Percentiles rank a stretch among this genome's conserved stretches.
phyloP scores from a whole-genome alignment of 2,329 filamentous ascomycete genomes.

The Bipolaris cookei region DNA sequence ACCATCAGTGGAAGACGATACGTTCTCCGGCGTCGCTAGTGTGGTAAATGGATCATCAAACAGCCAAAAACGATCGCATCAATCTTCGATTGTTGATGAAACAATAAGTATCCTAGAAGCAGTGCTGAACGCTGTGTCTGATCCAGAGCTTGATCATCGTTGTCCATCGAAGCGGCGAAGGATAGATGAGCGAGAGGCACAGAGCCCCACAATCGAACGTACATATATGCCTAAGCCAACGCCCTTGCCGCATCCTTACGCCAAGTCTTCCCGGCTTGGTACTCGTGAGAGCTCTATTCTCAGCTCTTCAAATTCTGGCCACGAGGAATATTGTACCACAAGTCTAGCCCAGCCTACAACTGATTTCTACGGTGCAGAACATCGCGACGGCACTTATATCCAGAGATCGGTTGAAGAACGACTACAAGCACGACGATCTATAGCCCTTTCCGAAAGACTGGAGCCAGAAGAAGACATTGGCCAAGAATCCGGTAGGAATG shows the following conservation, averaged over 20 bases:
- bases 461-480: not conserved
- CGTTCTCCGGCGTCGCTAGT: slow-evolving; percentile 7
- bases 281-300: slow-evolving; percentile 1
- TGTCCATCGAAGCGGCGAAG: slow-evolving; percentile 19
- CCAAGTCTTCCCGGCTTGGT: not conserved
- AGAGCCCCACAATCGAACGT: slow-evolving; percentile 14
- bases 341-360: not conserved
- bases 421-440: slow-evolving; percentile 11
- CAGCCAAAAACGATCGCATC: slow-evolving; percentile 16
- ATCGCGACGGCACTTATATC: slow-evolving; percentile 5
- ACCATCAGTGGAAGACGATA: slow-evolving; percentile 10
- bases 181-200: slow-evolving; percentile 11
- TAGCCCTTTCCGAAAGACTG: slow-evolving; percentile 10
- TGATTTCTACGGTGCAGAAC: slow-evolving; percentile 6
- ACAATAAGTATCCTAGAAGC: slow-evolving; percentile 12
- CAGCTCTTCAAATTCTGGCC: slow-evolving; percentile 1
- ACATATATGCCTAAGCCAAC: slow-evolving; percentile 12
- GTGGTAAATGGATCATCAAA: slow-evolving; percentile 6
- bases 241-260: slow-evolving; percentile 4
- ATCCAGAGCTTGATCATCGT: slow-evolving; percentile 14
- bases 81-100: slow-evolving; percentile 10
- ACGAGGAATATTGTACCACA: slow-evolving; percentile 6
- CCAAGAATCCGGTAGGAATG: not conserved
- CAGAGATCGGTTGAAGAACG: slow-evolving; percentile 6
- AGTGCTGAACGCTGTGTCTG: slow-evolving; percentile 7